Conservation (phyloP, 805 yeast genomes). For the Nakazawaea populi region DNA sequence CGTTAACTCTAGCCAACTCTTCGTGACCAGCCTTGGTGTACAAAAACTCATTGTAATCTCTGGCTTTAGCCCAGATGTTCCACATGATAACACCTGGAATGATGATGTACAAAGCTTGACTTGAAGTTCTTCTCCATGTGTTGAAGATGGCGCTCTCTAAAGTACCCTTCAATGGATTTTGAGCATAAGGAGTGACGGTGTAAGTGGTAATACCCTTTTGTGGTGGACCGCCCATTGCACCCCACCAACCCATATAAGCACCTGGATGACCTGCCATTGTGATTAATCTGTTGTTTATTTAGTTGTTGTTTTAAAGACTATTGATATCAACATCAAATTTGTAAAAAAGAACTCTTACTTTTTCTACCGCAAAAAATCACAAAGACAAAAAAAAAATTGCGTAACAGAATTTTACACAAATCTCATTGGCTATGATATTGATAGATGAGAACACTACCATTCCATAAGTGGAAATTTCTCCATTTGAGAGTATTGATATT, state of each 20-base stretch:
- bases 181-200: conserved; percentile 90
- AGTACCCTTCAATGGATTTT: conserved; percentile 84
- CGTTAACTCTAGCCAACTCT: conserved; percentile 69
- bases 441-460: background rate
- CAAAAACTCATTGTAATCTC: conserved; percentile 87
- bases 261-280: conserved; percentile 63
- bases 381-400: background rate
- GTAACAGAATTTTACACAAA: background rate
- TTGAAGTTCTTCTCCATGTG: conserved; percentile 87
- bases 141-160: conserved; percentile 85
- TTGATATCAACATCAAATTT: no score
- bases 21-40: conserved; percentile 98
- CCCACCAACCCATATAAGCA: conserved; percentile 98
- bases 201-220: conserved; percentile 85
- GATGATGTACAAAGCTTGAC: conserved; percentile 72
- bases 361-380: background rate
- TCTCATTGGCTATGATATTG: background rate
- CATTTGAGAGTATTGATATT: background rate
- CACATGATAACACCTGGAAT: conserved; percentile 78
- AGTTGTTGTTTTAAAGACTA: background rate
- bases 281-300: conserved; percentile 8
- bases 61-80: conserved; percentile 81
- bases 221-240: conserved; percentile 70
- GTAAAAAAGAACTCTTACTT: no score
- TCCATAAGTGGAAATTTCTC: background rate